Base-by-base conservation (phyloP, 1,139 yeast genomes). In the Lodderomyces orthopsilosis region DNA sequence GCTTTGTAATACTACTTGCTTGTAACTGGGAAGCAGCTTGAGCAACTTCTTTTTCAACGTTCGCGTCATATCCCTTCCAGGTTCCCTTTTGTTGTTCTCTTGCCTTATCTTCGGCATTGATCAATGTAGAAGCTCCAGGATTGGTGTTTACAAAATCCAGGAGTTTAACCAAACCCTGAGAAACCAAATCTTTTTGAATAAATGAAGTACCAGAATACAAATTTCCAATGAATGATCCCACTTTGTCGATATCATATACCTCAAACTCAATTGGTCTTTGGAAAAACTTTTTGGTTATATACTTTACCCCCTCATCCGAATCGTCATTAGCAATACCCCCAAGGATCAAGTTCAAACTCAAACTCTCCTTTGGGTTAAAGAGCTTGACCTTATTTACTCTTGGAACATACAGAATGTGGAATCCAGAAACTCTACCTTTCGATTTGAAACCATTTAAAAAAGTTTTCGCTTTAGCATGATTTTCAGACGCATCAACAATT, bases 191-290 rank as follows among this genome's bases (percentile, higher is more conserved):
- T 5, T 75, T 66, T 54, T 86, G 90, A 44, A 85, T 72, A 12
- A 95, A 90, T 21, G 53, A 48, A 19, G 73, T 66, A 40, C 74
- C 73, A 7, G 79, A 74, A 19, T 68, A 85, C 42, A 87, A 56
- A 54, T 83, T 79, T 41, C 95, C 95, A 58, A 87, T 79, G 54
- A 88, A 89, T 0, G 86, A 87, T 46, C 96, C 96, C 47, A 84
- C 73, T 57, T 83, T 85, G 60, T 89, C 96, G 44, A 78, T 76
- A 47, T 79, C 84, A 51, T 79, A 78, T 22, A 88, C 76, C 45
- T 83, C 84, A 51, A 88, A 70, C 51, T 78, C 82, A 39, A 87
- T 85, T 51, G 81, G 86, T 57, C 89, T 77, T 66, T 89, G 96
- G 59, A 82, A 71, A 43, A 78, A 72, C 50, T 76, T 75, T 48